phyloP scores from a whole-genome alignment of 371 early-diverging fungal species.

The Haplosporangium sp. region DNA sequence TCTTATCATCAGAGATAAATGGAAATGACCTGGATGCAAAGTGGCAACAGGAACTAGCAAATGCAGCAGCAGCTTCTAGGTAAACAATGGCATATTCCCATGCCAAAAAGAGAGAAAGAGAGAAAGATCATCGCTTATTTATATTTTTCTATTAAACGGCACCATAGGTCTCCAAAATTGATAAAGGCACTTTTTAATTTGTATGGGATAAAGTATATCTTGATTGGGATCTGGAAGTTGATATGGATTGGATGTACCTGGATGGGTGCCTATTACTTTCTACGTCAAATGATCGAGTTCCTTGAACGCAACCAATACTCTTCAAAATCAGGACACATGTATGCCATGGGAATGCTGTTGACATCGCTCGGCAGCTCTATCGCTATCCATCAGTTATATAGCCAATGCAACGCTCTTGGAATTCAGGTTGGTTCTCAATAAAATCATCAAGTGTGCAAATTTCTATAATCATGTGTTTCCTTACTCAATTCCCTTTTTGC shows the following conservation, averaged over 20 bases:
- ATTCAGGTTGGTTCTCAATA: slow-evolving; percentile 15
- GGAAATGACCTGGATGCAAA: slow-evolving; percentile 41
- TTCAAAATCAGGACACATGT: slow-evolving; percentile 62
- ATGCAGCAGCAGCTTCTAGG: slow-evolving; percentile 20
- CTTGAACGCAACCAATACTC: slow-evolving; percentile 31
- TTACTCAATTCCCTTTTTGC: neutral
- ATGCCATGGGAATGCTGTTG: slow-evolving; percentile 62
- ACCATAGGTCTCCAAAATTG: slow-evolving; percentile 23
- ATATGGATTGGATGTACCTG: slow-evolving; percentile 70
- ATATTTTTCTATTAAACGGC: no score
- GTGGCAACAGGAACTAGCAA: slow-evolving; percentile 29
- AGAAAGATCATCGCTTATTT: no score
- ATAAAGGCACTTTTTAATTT: slow-evolving; percentile 21
- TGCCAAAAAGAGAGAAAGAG: neutral
- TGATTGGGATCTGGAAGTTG: slow-evolving; percentile 71
- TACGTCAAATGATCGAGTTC: slow-evolving; percentile 58
- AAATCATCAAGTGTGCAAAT: neutral
- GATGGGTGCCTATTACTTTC: slow-evolving; percentile 65
- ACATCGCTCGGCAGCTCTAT: slow-evolving; percentile 59
- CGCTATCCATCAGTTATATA: slow-evolving; percentile 68
- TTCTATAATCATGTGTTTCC: no score
- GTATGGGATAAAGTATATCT: slow-evolving; percentile 54
- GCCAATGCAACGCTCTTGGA: slow-evolving; percentile 63
- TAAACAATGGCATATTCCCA: neutral
- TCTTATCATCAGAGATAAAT: slow-evolving; percentile 30